Evolutionary conservation across 2,329 filamentous ascomycete species (phyloP), one percentile per base, ranked within the genome.

Genomic region (Rachicladosporium sp.): DNA sequence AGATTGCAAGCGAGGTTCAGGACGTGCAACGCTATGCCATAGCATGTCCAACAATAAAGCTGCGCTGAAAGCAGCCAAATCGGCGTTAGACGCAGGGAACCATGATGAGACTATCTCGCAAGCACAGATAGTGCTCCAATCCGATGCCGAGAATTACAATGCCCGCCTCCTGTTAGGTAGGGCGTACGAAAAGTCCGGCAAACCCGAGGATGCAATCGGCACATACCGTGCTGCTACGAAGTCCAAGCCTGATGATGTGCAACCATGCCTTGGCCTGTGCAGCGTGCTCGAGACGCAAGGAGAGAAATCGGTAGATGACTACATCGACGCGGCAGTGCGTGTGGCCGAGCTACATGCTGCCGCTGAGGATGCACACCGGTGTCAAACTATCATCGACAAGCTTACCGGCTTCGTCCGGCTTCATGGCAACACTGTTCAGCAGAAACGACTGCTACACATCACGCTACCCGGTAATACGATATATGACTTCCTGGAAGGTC

Each of bases 241-340:
- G 13, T 66, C 85, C 45, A 88, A 85, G 47, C 75, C 79, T 1
- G 68, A 75, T 11, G 87, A 95, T 50, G 67, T 76, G n/a, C 82
- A 89, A 52, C 83, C 83, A 48, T 96, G 85, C 85, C 83, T 94
- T 57, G 91, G 91, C 1, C 68, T 98, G 34, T 74, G 91, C 59
- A 83, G 80, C 53, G 63, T 96, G 23, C 95, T 86, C 57, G 85
- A 94, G 62, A 81, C 77, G 51, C 82, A 87, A 54, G 79, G 76
- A 10, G 61, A 67, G 23, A 70, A 73, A 40, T 83, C 80, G 52
- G 65, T 96, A 10, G 70, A 75, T 40, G 72, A 80, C 36, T 94
- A 94, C 55, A 80, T 82, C 35, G 66, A 76, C 34, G 83, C 82
- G 1, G 81, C 79, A 2, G 60, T 87, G 42, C 78, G 71, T 44